Base-by-base conservation (phyloP, 768 basidiomycete species). In the Tylopilus sp. region DNA sequence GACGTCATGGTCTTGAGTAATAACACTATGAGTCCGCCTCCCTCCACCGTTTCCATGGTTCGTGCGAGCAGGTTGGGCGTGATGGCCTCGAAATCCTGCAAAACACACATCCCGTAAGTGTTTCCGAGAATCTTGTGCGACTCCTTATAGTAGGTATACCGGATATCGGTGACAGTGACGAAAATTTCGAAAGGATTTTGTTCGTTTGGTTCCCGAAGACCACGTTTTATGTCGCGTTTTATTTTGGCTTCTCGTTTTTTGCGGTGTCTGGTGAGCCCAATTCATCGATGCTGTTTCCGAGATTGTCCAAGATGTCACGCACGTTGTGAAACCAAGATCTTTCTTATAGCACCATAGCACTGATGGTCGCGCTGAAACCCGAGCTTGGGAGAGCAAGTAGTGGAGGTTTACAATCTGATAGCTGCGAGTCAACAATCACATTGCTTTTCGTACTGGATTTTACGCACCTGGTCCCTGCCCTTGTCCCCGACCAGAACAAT, bases 331-430 rank as follows among this genome's bases (percentile, higher is more conserved):
- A 0, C 95, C 95, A 0, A 99, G 77, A 35, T 98, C 95, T 67
- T 98, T 98, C 74, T 97, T 98, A 78, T 99, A 99, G 61, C 94
- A 97, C 97, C 97, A 99, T 54, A 98, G 72, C 2, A 97, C 94
- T 7, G 88, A 91, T 2, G 93, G 93, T 15, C 93, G 78, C 4
- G 91, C 88, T 20, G 91, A 93, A 2, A 93, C 85, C 48, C 88
- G 80, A 13, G 89, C 88, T 74, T 98, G 95, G 0, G 93, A 93
- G 17, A 99, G 81, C 41, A 99, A 68, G 69, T 90, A 98, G 70
- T 99, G 95, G 25, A 99, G 76, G 68, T 98, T 98, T 48, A 98
- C 95, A 45, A 95, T 82, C 84, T 93, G 61, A 51, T 49, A 7
- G 17, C 20, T 38, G 9, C 20, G 9, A 7, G 44, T 52, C 36